Conservation (phyloP, 129 eudicot genomes). For the Lactuca saligna region DNA sequence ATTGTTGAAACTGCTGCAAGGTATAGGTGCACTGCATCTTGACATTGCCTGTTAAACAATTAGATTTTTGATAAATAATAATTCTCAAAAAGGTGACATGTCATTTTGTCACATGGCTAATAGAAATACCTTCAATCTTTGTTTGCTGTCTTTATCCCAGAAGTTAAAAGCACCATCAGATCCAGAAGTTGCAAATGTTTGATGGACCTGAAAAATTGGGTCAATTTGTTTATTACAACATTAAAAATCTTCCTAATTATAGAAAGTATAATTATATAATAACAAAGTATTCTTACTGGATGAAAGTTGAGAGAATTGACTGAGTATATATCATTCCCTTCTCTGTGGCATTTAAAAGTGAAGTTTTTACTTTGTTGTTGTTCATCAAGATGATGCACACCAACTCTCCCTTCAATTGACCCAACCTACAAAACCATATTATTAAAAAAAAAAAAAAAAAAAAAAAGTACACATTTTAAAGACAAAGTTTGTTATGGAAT, state of each 20-base stretch:
- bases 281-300: constrained; percentile 54
- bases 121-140: constrained; percentile 72
- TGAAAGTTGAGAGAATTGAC: constrained; percentile 92
- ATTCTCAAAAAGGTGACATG: background rate
- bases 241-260: no score
- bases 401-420: constrained; percentile 97
- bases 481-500: background rate
- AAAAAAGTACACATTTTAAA: background rate
- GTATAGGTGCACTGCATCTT: constrained; percentile 89
- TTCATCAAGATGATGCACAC: constrained; percentile 97
- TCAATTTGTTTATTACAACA: no score
- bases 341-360: constrained; percentile 97
- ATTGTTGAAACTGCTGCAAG: constrained; percentile 84
- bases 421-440: constrained; percentile 66
- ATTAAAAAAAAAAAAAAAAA: constrained; percentile 3
- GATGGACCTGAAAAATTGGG: constrained; percentile 51
- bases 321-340: constrained; percentile 80
- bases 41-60: constrained; percentile 59
- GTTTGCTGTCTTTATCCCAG: constrained; percentile 99
- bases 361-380: constrained; percentile 78
- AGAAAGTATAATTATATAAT: no score
- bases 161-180: constrained; percentile 96
- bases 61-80: background rate
- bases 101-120: no score
- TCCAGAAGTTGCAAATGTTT: constrained; percentile 94